Conservation (phyloP, 2,329 filamentous ascomycete genomes). For the Verticillium zaregamsianum region DNA sequence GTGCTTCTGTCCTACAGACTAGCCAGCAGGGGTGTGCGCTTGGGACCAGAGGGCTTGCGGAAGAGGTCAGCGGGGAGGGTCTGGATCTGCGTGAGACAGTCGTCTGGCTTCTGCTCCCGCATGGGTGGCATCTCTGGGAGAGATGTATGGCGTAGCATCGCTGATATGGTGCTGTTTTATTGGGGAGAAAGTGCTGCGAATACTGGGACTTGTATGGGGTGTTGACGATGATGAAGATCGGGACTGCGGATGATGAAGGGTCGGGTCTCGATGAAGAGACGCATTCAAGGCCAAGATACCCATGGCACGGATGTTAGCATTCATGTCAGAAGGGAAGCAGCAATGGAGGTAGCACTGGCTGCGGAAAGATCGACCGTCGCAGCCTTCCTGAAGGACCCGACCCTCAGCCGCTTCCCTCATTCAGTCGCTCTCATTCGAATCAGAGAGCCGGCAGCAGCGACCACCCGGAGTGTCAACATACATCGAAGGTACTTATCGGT, state of each 20-base stretch:
- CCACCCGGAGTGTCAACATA: too few relatives aligned
- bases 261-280: too few relatives aligned
- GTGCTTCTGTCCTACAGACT: constrained; percentile 1
- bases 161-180: background rate
- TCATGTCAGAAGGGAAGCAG: too few relatives aligned
- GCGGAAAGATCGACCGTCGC: too few relatives aligned
- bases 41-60: background rate
- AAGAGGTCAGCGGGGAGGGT: background rate
- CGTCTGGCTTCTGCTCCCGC: background rate
- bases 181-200: background rate
- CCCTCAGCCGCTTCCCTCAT: too few relatives aligned
- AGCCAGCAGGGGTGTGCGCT: background rate
- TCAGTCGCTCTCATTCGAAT: too few relatives aligned
- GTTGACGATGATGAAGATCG: background rate
- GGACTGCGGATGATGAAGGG: background rate
- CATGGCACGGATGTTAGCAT: too few relatives aligned
- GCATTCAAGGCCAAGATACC: too few relatives aligned
- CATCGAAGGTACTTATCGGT: too few relatives aligned
- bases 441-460: too few relatives aligned
- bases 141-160: background rate
- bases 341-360: too few relatives aligned
- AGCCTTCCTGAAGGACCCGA: too few relatives aligned
- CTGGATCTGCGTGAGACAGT: background rate
- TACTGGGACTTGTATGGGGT: background rate
- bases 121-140: background rate